Percentiles rank a stretch among this genome's conserved stretches.
Conservation (phyloP, 305 asterid genomes). For the Fraxinus paxiana region DNA sequence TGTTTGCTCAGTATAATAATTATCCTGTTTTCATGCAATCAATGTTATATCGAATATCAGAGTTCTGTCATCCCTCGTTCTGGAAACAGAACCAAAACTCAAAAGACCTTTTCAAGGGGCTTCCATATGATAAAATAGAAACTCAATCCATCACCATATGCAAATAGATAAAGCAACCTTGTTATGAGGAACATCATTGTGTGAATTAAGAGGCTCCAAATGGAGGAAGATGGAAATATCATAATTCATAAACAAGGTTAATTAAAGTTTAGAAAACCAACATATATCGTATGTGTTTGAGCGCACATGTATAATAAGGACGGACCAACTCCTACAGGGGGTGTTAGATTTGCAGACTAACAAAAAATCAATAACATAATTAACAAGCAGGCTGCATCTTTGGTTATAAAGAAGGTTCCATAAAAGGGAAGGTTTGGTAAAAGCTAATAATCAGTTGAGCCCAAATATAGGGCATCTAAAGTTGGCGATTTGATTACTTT, state of each 20-base stretch:
- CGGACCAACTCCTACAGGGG: background rate
- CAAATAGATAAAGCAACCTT: background rate
- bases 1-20: background rate
- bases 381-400: background rate
- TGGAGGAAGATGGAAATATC: background rate
- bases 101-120: background rate
- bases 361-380: background rate
- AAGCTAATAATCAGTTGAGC: background rate
- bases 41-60: background rate
- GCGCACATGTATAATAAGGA: background rate
- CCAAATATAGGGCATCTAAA: background rate
- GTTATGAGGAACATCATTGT: background rate
- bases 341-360: slow-evolving; percentile 11
- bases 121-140: background rate
- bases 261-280: background rate
- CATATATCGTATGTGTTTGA: background rate
- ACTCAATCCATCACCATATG: background rate
- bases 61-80: background rate
- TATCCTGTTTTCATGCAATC: background rate
- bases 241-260: background rate
- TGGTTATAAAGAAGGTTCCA: background rate
- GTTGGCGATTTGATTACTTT: background rate
- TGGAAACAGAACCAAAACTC: background rate
- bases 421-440: background rate
- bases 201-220: background rate